phyloP scores from a whole-genome alignment of 1,139 yeast species.

The Yamadazyma pseudoaaseri region DNA sequence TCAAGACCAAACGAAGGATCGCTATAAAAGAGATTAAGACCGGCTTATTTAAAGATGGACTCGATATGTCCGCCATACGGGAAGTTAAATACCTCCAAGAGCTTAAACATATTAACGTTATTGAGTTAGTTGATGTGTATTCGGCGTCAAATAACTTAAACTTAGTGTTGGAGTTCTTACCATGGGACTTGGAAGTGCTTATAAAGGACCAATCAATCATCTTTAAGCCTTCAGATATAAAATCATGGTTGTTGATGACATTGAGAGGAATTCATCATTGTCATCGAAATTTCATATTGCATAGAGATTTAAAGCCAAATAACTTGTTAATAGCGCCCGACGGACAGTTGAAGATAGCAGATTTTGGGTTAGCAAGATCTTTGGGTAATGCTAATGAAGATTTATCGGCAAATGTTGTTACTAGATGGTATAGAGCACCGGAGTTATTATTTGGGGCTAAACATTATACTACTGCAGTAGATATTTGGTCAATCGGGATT shows the following conservation, averaged over 20 bases:
- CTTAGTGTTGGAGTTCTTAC: slow-evolving; percentile 85
- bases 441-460: slow-evolving; percentile 86
- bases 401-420: slow-evolving; percentile 89
- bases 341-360: slow-evolving; percentile 89
- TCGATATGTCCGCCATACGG: slow-evolving; percentile 95
- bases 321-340: slow-evolving; percentile 79
- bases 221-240: slow-evolving; percentile 84
- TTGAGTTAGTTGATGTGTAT: slow-evolving; percentile 85
- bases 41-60: slow-evolving; percentile 90
- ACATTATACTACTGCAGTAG: slow-evolving; percentile 86
- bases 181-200: slow-evolving; percentile 86
- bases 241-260: slow-evolving; percentile 93
- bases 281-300: slow-evolving; percentile 85
- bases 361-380: slow-evolving; percentile 92
- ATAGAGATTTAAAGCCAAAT: slow-evolving; percentile 85
- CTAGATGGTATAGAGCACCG: slow-evolving; percentile 97
- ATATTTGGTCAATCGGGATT: slow-evolving; percentile 92
- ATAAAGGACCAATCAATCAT: slow-evolving; percentile 77
- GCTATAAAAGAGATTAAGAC: slow-evolving; percentile 97
- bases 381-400: slow-evolving; percentile 77
- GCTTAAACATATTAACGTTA: slow-evolving; percentile 76
- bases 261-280: slow-evolving; percentile 93
- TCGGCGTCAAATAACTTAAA: slow-evolving; percentile 72
- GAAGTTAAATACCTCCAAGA: slow-evolving; percentile 95
- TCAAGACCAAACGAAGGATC: slow-evolving; percentile 56